A percentile compares a stretch with the other conserved stretches of the same genome.
phyloP scores from a whole-genome alignment of 2,329 filamentous ascomycete species.

The Exophiala aquamarina region DNA sequence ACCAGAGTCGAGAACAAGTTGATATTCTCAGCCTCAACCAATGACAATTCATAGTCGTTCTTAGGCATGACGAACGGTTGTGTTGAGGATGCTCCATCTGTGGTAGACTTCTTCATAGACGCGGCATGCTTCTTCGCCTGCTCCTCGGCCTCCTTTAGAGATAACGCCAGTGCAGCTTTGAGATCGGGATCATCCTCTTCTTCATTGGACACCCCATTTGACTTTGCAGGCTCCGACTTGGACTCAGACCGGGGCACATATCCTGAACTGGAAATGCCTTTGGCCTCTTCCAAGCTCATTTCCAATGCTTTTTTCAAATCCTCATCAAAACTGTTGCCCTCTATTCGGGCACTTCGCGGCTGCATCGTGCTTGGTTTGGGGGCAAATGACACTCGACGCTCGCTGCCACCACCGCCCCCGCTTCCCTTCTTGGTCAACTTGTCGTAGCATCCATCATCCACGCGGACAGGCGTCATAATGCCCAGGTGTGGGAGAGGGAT shows the following conservation, averaged over 20 bases:
- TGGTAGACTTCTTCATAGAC: constrained; percentile 71
- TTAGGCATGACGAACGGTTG: constrained; percentile 63
- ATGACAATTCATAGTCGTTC: constrained; percentile 91
- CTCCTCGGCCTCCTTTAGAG: constrained; percentile 94
- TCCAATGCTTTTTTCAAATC: constrained; percentile 90
- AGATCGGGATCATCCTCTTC: constrained; percentile 92
- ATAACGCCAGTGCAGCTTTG: constrained; percentile 92
- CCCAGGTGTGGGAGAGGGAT: constrained; percentile 88
- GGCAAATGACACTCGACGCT: constrained; percentile 36
- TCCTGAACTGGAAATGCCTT: constrained; percentile 64
- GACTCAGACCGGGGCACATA: constrained; percentile 67
- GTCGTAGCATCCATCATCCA: constrained; percentile 92
- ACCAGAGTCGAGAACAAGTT: constrained; percentile 93
- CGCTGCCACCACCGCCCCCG: constrained; percentile 30
- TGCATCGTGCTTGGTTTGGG: constrained; percentile 78
- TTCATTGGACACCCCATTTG: constrained; percentile 46
- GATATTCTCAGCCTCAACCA: constrained; percentile 95
- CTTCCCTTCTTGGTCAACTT: constrained; percentile 74
- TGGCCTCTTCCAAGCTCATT: constrained; percentile 95
- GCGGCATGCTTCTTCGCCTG: constrained; percentile 90
- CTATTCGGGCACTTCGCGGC: constrained; percentile 81
- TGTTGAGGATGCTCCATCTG: constrained; percentile 54
- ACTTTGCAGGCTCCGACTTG: constrained; percentile 35
- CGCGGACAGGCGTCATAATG: constrained; percentile 85
- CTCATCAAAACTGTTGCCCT: constrained; percentile 82